These are phyloP conservation scores for Paecilomyces niveus DNA, from an alignment of 2,329 filamentous ascomycete species.

Conservation along the genomic window DNA sequence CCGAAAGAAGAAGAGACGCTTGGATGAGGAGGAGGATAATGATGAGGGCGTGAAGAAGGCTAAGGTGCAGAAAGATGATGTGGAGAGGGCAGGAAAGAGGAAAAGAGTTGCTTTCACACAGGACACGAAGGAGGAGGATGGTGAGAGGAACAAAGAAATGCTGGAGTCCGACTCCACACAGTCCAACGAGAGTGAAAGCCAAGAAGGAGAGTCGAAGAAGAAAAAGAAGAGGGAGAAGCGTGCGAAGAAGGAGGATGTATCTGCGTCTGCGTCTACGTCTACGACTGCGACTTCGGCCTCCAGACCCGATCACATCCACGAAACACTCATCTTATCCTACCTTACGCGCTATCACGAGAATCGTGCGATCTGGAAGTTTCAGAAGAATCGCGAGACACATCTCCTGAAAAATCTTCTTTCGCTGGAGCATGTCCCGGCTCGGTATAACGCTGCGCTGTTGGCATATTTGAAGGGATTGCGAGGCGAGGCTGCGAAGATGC, in stretches of 20 bases:
- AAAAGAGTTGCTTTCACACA: conserved; percentile 61
- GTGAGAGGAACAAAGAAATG: conserved; percentile 45
- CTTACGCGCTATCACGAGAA: conserved; percentile 67
- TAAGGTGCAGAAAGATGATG: conserved; percentile 5
- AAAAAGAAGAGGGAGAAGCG: conserved; percentile 14
- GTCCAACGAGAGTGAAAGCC: conserved; percentile 3
- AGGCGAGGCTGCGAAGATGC: conserved; percentile 59
- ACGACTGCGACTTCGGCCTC: conserved; percentile 6
- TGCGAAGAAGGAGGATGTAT: conserved; percentile 7
- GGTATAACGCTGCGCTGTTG: conserved; percentile 63
- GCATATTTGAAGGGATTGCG: conserved; percentile 74
- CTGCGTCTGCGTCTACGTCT: conserved; percentile 1
- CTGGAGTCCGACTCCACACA: not conserved
- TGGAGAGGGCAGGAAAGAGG: conserved; percentile 8
- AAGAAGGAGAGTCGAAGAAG: conserved; percentile 20
- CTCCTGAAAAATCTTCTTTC: conserved; percentile 78
- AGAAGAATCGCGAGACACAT: conserved; percentile 83
- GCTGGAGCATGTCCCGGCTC: conserved; percentile 60
- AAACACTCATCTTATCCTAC: conserved; percentile 62
- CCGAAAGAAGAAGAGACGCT: conserved; percentile 9
- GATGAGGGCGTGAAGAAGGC: conserved; percentile 8
- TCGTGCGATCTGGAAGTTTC: conserved; percentile 81
- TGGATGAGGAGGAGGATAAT: not conserved
- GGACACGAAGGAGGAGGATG: conserved; percentile 55
- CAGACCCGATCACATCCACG: conserved; percentile 13